phyloP scores from a whole-genome alignment of 2,329 filamentous ascomycete species.

The Coleophoma crateriformis region DNA sequence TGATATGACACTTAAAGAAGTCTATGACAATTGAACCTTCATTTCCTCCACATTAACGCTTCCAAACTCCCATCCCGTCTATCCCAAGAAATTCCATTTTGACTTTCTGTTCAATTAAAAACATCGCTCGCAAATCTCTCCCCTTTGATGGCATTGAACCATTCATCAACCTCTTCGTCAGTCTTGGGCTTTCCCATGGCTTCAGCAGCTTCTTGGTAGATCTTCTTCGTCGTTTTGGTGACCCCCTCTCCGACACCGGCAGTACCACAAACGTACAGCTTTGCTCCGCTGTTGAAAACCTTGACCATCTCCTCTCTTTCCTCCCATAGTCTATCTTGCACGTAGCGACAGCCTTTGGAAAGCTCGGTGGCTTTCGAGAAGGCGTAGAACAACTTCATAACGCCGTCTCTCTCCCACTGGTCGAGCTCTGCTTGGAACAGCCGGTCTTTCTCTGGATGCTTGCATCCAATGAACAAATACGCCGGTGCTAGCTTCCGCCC shows the following conservation, averaged over 20 bases:
- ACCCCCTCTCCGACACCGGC: conserved; percentile 36
- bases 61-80: neutral
- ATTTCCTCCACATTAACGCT: no score
- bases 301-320: conserved; percentile 16
- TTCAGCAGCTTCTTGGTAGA: conserved; percentile 32
- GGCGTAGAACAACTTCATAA: conserved; percentile 18
- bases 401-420: conserved; percentile 17
- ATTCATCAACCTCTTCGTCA: conserved; percentile 35
- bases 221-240: conserved; percentile 32
- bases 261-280: conserved; percentile 22
- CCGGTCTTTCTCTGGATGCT: conserved; percentile 14
- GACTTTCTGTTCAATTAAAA: conserved; percentile 18
- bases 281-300: conserved; percentile 17
- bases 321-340: conserved; percentile 21
- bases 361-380: conserved; percentile 13
- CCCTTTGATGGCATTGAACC: conserved; percentile 38
- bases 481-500: conserved; percentile 20
- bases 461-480: conserved; percentile 22
- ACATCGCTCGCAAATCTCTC: conserved; percentile 41
- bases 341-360: conserved; percentile 16
- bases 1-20: neutral
- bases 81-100: neutral
- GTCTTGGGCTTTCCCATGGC: conserved; percentile 26
- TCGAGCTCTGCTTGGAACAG: conserved; percentile 16
- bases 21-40: neutral